phyloP scores from a whole-genome alignment of 106 monocot species.

The Narthecium ossifragum region DNA sequence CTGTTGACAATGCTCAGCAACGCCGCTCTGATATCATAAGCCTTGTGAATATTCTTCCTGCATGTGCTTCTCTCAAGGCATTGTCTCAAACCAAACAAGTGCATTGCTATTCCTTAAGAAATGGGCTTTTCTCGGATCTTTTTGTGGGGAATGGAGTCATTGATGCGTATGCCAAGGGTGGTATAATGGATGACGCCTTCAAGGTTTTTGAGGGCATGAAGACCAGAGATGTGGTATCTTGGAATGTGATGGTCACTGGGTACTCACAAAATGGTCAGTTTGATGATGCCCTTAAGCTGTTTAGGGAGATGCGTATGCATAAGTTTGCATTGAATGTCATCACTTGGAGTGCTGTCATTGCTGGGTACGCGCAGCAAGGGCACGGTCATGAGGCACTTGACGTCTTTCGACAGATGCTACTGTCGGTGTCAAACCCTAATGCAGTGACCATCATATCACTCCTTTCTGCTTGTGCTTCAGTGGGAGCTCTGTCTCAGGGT shows the following conservation, averaged over 20 bases:
- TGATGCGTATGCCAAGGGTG: constrained; percentile 74
- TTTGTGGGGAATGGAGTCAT: constrained; percentile 75
- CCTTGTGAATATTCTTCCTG: constrained; percentile 76
- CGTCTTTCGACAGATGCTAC: constrained; percentile 66
- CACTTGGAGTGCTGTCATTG: constrained; percentile 76
- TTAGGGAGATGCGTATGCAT: constrained; percentile 40
- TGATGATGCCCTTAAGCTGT: constrained; percentile 41
- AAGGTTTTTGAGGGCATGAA: constrained; percentile 52
- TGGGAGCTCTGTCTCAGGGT: constrained; percentile 58
- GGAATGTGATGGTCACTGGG: constrained; percentile 79
- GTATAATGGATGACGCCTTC: constrained; percentile 49
- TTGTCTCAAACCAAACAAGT: constrained; percentile 41
- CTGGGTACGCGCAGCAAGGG: constrained; percentile 77
- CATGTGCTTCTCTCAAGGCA: constrained; percentile 54
- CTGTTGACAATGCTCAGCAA: constrained; percentile 8
- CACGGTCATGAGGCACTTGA: constrained; percentile 45
- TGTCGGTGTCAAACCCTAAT: constrained; percentile 50
- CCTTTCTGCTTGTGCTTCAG: constrained; percentile 75
- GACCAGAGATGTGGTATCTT: constrained; percentile 62
- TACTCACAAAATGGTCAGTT: constrained; percentile 75
- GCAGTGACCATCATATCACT: constrained; percentile 74
- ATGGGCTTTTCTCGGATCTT: constrained; percentile 33
- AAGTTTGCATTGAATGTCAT: constrained; percentile 60
- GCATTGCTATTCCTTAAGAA: constrained; percentile 50
- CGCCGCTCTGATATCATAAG: constrained; percentile 57